Evolutionary conservation across 768 basidiomycete species (phyloP).

Genomic region (Russula ochroleuca): DNA sequence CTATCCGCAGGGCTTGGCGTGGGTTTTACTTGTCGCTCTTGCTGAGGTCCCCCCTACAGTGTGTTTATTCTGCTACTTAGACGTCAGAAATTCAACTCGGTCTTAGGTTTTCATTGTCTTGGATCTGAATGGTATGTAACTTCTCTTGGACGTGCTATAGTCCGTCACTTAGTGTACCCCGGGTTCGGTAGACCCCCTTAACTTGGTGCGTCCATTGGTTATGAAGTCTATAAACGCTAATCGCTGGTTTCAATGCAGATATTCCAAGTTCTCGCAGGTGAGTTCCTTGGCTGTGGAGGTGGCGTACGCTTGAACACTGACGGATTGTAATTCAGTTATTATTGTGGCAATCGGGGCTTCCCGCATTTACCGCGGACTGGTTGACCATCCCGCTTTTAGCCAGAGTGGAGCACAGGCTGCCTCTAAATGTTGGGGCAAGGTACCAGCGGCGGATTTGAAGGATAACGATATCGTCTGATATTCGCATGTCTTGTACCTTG

Average conservation of each 20-base stretch:
- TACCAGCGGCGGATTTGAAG: background rate
- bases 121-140: constrained; percentile 21
- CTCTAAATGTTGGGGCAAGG: background rate
- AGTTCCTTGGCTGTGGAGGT: background rate
- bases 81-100: background rate
- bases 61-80: background rate
- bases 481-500: background rate
- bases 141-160: background rate
- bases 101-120: constrained; percentile 18
- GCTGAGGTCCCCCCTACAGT: constrained; percentile 21
- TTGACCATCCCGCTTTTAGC: background rate
- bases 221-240: background rate
- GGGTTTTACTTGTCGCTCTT: constrained; percentile 13
- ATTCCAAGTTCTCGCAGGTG: constrained; percentile 14
- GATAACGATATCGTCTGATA: background rate
- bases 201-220: constrained; percentile 16
- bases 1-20: constrained; percentile 7
- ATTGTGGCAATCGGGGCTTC: constrained; percentile 15
- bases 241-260: constrained; percentile 1
- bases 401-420: background rate
- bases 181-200: constrained; percentile 10
- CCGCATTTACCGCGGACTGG: constrained; percentile 22
- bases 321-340: constrained; percentile 7
- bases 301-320: background rate
- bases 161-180: background rate